Conservation (phyloP, 768 basidiomycete species). For the Xanthoconium stramineum region DNA sequence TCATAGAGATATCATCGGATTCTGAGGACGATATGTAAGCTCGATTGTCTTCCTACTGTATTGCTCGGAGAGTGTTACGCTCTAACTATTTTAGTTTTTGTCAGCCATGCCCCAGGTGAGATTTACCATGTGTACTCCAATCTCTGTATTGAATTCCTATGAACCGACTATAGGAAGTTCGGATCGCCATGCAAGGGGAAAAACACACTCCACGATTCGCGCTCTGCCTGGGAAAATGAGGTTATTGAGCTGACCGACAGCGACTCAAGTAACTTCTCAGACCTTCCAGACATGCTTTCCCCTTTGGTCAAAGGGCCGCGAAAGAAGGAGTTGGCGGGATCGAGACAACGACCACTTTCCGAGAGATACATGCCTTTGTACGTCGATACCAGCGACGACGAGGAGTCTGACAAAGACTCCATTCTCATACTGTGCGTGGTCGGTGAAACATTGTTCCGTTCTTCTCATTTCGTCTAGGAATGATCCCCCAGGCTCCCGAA, state of each 20-base stretch:
- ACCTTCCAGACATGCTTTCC: conserved; percentile 24
- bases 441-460: not conserved
- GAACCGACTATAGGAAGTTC: conserved; percentile 4
- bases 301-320: conserved; percentile 17
- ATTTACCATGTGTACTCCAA: not conserved
- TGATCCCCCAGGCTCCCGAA: conserved; percentile 48
- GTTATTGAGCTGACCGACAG: conserved; percentile 33
- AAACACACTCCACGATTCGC: not conserved
- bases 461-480: conserved; percentile 29
- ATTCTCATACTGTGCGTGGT: conserved; percentile 39
- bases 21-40: conserved; percentile 40
- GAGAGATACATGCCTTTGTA: conserved; percentile 21
- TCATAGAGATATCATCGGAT: conserved; percentile 57
- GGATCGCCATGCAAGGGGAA: not conserved
- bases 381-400: conserved; percentile 32
- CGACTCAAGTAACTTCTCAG: conserved; percentile 19
- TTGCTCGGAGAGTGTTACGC: no score
- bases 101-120: conserved; percentile 11
- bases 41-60: not conserved
- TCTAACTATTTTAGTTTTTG: conserved; percentile 5
- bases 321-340: not conserved
- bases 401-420: conserved; percentile 32
- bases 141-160: not conserved
- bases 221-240: conserved; percentile 6
- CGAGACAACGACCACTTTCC: conserved; percentile 4